Evolutionary conservation across 31 red algal genomes (phyloP), one percentile per base, ranked within the genome.

Genomic region (Porphyra umbilicalis): DNA sequence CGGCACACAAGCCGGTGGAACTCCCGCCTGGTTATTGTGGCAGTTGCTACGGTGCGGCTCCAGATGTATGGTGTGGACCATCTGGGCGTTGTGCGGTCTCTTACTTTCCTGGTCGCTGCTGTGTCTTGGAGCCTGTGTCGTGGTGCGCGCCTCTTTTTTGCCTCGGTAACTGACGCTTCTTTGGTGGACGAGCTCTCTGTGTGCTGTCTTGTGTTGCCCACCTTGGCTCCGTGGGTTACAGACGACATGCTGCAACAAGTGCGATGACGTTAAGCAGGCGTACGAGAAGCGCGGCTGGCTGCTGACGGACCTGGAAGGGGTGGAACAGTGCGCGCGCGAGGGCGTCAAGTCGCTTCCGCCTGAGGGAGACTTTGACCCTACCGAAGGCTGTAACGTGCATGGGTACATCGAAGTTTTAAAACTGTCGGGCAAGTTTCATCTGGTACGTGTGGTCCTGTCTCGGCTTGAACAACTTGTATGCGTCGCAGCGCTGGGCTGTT

Each of bases 401-500:
- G 95, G 89, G 6, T 37, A 88, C 40, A 86, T 98, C 37, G 83
- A 94, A 36, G 88, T 98, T 10, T 82, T 83, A 31, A 94, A 93
- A 46, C 93, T 94, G 38, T 93, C 92, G n/a, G 95, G 95, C 44
- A 94, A 89, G 37, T 94, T 98, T 46, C 93, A 98, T 86, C 46
- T 98, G 38, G 78, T 71, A 71, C 25, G 57, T 71, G 57, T 18
- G 20, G 6, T 6, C 20, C 4, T 25, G 57, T 0, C 16, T 71
- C 30, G 13, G 25, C 30, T 71, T 71, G 4, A 1, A 2, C 8
- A 29, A n/a, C 20, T 71, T 25, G 8, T 71, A 29, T 71, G 25
- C 20, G 57, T 29, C 57, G n/a, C n/a, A n/a, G n/a, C n/a, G n/a
- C n/a, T n/a, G n/a, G n/a, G n/a, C n/a, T n/a, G n/a, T n/a, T n/a